Conservation (phyloP, 2,329 filamentous ascomycete species). For the Lachnum nothofagi region DNA sequence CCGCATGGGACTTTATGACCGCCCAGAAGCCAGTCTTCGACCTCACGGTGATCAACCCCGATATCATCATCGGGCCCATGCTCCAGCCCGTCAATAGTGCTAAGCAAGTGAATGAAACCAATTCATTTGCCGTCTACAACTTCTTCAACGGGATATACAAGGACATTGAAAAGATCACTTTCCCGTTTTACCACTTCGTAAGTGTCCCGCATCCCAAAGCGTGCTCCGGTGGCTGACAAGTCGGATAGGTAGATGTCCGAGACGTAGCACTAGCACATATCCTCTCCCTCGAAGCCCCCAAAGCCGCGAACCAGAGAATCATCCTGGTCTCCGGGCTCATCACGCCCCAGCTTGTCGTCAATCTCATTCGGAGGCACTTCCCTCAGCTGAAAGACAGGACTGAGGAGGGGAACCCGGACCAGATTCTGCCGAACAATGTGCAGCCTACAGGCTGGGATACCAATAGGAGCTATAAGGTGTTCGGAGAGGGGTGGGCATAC, state of each 20-base stretch:
- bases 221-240: no score
- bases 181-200: constrained; percentile 22
- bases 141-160: constrained; percentile 48
- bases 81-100: constrained; percentile 57
- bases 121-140: constrained; percentile 46
- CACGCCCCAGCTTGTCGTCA: constrained; percentile 51
- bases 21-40: constrained; percentile 50
- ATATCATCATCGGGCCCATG: constrained; percentile 56
- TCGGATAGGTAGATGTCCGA: constrained; percentile 39
- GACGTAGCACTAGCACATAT: constrained; percentile 60
- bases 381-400: constrained; percentile 45
- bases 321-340: constrained; percentile 52
- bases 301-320: constrained; percentile 56
- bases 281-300: constrained; percentile 47
- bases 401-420: constrained; percentile 37
- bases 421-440: constrained; percentile 22
- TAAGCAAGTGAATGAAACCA: constrained; percentile 63
- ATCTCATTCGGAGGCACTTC: constrained; percentile 49
- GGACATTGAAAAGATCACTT: constrained; percentile 13
- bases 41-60: constrained; percentile 55
- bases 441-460: constrained; percentile 25
- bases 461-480: constrained; percentile 15
- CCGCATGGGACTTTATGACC: constrained; percentile 57
- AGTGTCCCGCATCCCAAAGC: constrained; percentile 33
- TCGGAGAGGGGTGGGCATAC: constrained; percentile 22